Evolutionary conservation across 805 yeast species (phyloP).

Genomic region (Ogataea ganodermae): DNA sequence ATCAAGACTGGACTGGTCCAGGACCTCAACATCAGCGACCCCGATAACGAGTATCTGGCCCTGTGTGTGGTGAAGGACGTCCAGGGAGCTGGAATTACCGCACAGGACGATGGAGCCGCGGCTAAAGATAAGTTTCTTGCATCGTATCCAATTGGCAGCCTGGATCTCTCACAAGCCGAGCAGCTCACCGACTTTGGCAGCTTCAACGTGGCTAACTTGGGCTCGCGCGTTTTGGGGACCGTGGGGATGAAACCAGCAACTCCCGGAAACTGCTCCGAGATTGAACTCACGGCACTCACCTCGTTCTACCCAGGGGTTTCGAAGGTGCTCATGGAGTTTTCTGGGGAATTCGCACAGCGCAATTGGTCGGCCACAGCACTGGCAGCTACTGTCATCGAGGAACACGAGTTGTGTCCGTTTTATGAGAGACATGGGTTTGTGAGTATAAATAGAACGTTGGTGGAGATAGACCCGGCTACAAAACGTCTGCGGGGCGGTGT

Average conservation of each 20-base stretch:
- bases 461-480: conserved; percentile 27
- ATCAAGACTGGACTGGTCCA: conserved; percentile 35
- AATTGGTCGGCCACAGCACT: conserved; percentile 23
- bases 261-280: conserved; percentile 7
- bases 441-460: conserved; percentile 28
- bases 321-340: conserved; percentile 23
- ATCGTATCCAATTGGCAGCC: conserved; percentile 16
- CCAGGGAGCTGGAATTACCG: background rate
- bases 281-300: conserved; percentile 55
- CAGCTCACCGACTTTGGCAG: conserved; percentile 18
- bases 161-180: conserved; percentile 13
- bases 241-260: conserved; percentile 36
- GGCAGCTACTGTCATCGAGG: conserved; percentile 46
- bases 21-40: conserved; percentile 29
- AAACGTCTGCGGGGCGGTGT: conserved; percentile 18
- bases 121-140: conserved; percentile 22
- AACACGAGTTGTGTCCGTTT: conserved; percentile 50
- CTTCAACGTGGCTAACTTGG: conserved; percentile 34
- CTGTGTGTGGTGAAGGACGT: conserved; percentile 30
- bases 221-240: conserved; percentile 35
- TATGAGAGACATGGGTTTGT: conserved; percentile 46
- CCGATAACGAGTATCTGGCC: conserved; percentile 26
- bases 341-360: conserved; percentile 17
- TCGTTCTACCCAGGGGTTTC: conserved; percentile 48
- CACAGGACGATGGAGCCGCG: conserved; percentile 21